Conservation (phyloP, 2,329 filamentous ascomycete genomes). For the Arachnopeziza araneosa region DNA sequence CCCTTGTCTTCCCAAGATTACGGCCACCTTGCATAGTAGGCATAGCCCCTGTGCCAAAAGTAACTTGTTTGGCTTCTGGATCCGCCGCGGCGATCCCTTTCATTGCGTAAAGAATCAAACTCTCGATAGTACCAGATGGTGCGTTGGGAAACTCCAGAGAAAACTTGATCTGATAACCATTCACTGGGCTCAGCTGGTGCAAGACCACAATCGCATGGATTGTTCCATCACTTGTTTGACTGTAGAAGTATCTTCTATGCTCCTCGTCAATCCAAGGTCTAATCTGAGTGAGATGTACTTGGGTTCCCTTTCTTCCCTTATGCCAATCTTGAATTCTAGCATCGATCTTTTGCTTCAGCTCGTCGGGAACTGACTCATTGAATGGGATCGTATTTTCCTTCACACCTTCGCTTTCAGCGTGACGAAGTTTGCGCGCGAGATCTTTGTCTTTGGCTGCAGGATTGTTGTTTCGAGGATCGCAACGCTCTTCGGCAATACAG, state of each 20-base stretch:
- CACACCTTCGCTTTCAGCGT: slow-evolving; percentile 79
- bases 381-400: slow-evolving; percentile 68
- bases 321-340: slow-evolving; percentile 76
- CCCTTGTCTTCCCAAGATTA: slow-evolving; percentile 73
- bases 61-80: slow-evolving; percentile 61
- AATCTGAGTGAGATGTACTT: slow-evolving; percentile 87
- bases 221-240: slow-evolving; percentile 64
- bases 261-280: slow-evolving; percentile 79
- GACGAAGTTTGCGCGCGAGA: slow-evolving; percentile 73
- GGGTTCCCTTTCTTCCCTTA: slow-evolving; percentile 69
- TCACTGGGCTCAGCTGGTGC: slow-evolving; percentile 70
- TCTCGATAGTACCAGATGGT: slow-evolving; percentile 83
- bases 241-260: slow-evolving; percentile 82
- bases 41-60: slow-evolving; percentile 81
- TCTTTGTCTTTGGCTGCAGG: slow-evolving; percentile 66
- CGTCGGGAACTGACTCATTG: slow-evolving; percentile 57
- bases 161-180: slow-evolving; percentile 95
- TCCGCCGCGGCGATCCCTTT: slow-evolving; percentile 44
- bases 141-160: slow-evolving; percentile 87
- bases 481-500: slow-evolving; percentile 82
- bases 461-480: slow-evolving; percentile 69
- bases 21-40: slow-evolving; percentile 70
- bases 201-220: slow-evolving; percentile 77
- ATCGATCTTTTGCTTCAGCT: slow-evolving; percentile 65
- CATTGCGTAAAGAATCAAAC: slow-evolving; percentile 69